A percentile compares a stretch with the other conserved stretches of the same genome.
These are phyloP conservation scores for Trichoderma koningiopsis DNA, from an alignment of 2,329 filamentous ascomycete genomes.

Conservation along the genomic window DNA sequence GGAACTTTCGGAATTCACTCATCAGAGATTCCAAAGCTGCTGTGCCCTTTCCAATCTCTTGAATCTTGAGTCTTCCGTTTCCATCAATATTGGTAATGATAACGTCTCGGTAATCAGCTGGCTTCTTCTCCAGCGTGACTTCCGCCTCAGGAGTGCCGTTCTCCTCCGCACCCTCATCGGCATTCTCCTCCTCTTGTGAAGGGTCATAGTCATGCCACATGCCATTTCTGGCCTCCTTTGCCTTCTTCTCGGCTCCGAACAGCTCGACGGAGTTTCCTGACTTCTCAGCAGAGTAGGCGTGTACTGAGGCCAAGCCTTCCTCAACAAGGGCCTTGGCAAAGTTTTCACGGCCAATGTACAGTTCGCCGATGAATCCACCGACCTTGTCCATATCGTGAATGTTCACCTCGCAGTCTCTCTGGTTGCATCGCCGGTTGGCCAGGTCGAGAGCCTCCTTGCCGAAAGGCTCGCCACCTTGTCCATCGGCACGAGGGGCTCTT, in stretches of 20 bases:
- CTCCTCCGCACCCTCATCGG: conserved; percentile 53
- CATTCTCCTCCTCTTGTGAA: conserved; percentile 77
- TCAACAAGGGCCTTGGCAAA: conserved; percentile 92
- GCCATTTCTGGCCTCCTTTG: conserved; percentile 85
- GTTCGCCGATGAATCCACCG: conserved; percentile 92
- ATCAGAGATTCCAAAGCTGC: conserved; percentile 83
- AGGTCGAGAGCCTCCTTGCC: conserved; percentile 94
- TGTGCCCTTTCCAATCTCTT: conserved; percentile 86
- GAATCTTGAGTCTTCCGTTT: conserved; percentile 82
- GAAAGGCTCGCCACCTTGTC: conserved; percentile 85
- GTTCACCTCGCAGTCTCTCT: conserved; percentile 95
- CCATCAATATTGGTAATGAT: conserved; percentile 88
- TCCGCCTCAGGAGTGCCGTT: conserved; percentile 55
- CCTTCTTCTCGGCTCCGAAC: conserved; percentile 81
- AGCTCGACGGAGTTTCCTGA: conserved; percentile 86
- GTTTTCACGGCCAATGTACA: conserved; percentile 93
- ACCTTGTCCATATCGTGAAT: conserved; percentile 95
- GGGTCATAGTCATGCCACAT: conserved; percentile 96
- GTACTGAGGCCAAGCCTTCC: conserved; percentile 89
- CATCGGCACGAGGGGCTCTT: conserved; percentile 74
- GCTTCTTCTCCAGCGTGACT: conserved; percentile 65
- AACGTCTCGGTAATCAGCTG: conserved; percentile 86
- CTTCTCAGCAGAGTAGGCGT: conserved; percentile 94
- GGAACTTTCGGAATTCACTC: conserved; percentile 88
- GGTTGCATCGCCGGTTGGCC: conserved; percentile 83